These are phyloP conservation scores for Talaromyces pinophilus DNA, from an alignment of 2,329 filamentous ascomycete species.

Conservation along the genomic window DNA sequence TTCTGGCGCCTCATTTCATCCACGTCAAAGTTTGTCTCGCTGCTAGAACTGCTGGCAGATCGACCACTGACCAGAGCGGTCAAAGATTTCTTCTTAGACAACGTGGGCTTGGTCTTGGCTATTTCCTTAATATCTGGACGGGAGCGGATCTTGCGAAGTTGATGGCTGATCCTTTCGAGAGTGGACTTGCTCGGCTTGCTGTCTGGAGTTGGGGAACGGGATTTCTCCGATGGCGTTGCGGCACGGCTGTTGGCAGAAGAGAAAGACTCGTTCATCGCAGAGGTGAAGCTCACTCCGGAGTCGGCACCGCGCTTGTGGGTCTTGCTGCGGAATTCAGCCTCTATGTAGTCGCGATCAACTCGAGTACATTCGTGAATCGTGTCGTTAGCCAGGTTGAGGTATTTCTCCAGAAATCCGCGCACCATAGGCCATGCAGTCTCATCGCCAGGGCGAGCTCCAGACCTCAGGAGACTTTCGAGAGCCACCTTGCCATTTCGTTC, in stretches of 20 bases:
- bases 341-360: slow-evolving; percentile 48
- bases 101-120: slow-evolving; percentile 30
- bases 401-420: slow-evolving; percentile 56
- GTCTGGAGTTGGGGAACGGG: slow-evolving; percentile 42
- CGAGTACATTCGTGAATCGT: slow-evolving; percentile 62
- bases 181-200: slow-evolving; percentile 31
- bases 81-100: slow-evolving; percentile 55
- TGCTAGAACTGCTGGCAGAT: slow-evolving; percentile 36
- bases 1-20: slow-evolving; percentile 52
- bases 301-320: slow-evolving; percentile 59
- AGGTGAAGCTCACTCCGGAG: slow-evolving; percentile 63
- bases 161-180: slow-evolving; percentile 61
- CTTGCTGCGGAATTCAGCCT: slow-evolving; percentile 33
- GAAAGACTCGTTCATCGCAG: slow-evolving; percentile 23
- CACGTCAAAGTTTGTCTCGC: slow-evolving; percentile 49
- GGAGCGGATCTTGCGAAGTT: slow-evolving; percentile 53
- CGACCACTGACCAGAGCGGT: slow-evolving; percentile 52
- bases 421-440: slow-evolving; percentile 58
- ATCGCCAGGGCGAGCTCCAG: slow-evolving; percentile 55
- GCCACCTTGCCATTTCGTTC: slow-evolving; percentile 58
- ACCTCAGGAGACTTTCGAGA: slow-evolving; percentile 55
- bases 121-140: slow-evolving; percentile 27
- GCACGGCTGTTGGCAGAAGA: slow-evolving; percentile 35
- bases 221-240: slow-evolving; percentile 39
- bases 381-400: slow-evolving; percentile 59